A percentile compares a stretch with the other conserved stretches of the same genome.
Evolutionary conservation across 2,329 filamentous ascomycete species (phyloP).

Genomic region (Hymenoscyphus albidus): DNA sequence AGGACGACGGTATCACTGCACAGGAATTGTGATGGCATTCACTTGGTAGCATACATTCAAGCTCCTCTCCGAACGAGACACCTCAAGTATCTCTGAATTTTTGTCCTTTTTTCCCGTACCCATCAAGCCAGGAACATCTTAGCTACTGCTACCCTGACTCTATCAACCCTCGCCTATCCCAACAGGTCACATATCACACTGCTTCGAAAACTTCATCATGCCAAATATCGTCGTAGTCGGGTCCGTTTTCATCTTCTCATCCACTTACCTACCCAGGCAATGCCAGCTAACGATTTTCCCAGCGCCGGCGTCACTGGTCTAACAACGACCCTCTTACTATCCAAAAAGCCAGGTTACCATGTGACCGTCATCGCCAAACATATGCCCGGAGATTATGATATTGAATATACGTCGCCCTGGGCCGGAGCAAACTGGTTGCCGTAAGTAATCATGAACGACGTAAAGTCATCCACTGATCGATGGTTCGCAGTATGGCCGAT

Average conservation of each 20-base stretch:
- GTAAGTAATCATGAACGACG: constrained; percentile 1
- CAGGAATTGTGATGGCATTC: too few relatives aligned
- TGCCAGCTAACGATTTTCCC: constrained; percentile 4
- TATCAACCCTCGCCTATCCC: too few relatives aligned
- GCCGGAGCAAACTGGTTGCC: constrained; percentile 66
- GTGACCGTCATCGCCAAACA: constrained; percentile 76
- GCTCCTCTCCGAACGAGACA: too few relatives aligned
- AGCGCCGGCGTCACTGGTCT: constrained; percentile 63
- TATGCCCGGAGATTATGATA: constrained; percentile 87
- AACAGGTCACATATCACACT: not conserved
- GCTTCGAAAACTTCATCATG: constrained; percentile 21
- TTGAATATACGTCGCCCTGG: constrained; percentile 86
- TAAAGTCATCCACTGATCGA: constrained; percentile 3
- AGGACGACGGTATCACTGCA: too few relatives aligned
- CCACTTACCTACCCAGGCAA: not conserved
- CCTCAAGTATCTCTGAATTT: too few relatives aligned
- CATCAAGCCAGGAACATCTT: too few relatives aligned
- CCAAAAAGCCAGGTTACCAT: constrained; percentile 47
- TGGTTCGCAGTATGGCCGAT: constrained; percentile 25
- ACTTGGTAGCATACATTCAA: too few relatives aligned
- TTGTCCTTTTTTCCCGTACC: too few relatives aligned
- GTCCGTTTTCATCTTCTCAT: constrained; percentile 24
- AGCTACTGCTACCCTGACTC: too few relatives aligned
- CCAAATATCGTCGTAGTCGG: constrained; percentile 39
- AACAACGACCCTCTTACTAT: constrained; percentile 59